Percentiles rank a stretch among this genome's conserved stretches.
phyloP scores from a whole-genome alignment of 108 stramenopile species.

The Fragilaria radians region DNA sequence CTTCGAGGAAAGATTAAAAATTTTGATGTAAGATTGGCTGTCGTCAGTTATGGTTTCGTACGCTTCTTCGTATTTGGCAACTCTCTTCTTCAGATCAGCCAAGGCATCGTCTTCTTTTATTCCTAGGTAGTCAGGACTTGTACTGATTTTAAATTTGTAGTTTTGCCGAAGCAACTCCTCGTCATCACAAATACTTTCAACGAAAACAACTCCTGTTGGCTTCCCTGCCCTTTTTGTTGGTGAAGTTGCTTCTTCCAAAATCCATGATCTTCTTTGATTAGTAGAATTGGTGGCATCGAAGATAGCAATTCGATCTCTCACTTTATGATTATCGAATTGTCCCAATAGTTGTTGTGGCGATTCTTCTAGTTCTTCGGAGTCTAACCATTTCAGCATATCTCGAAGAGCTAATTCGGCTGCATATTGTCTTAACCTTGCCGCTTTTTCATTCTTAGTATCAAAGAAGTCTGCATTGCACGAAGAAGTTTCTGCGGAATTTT shows the following conservation, averaged over 20 bases:
- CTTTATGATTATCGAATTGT: too few species aligned
- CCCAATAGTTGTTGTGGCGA: too few species aligned
- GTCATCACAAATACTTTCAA: conserved; percentile 95
- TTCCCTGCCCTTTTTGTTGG: conserved; percentile 41
- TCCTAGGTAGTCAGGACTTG: conserved; percentile 76
- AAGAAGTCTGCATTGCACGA: conserved; percentile 81
- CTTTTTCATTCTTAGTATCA: conserved; percentile 59
- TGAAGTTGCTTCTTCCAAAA: conserved; percentile 72
- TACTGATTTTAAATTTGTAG: conserved; percentile 69
- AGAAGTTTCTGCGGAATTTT: conserved; percentile 19
- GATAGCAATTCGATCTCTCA: conserved; percentile 87
- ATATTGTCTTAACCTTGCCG: conserved; percentile 55
- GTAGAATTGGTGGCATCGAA: conserved; percentile 98
- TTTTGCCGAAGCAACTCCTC: conserved; percentile 72
- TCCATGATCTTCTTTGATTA: conserved; percentile 55
- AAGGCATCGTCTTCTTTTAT: conserved; percentile 70
- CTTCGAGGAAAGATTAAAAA: conserved; percentile 84
- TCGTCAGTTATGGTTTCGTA: conserved; percentile 95
- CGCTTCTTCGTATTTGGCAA: conserved; percentile 82
- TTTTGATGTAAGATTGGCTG: conserved; percentile 89
- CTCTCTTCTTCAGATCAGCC: conserved; percentile 74
- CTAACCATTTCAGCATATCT: conserved; percentile 81
- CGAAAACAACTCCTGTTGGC: conserved; percentile 84
- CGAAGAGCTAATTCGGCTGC: conserved; percentile 60
- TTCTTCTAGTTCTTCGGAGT: conserved; percentile 31